Base-by-base conservation (phyloP, 805 yeast species). In the Kuraishia ogatae region DNA sequence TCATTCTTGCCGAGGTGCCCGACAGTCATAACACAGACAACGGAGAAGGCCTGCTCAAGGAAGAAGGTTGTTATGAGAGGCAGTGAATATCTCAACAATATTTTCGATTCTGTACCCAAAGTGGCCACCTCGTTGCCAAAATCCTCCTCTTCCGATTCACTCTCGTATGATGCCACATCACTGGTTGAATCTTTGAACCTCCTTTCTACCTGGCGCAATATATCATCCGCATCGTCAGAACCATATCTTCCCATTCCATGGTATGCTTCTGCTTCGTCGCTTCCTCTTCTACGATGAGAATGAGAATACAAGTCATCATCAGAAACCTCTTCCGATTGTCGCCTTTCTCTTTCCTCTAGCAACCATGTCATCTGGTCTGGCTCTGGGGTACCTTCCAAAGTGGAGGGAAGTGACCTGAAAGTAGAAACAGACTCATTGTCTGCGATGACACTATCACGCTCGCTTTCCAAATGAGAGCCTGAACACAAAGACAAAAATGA, bases 1-100 rank as follows among this genome's bases (percentile, higher is more conserved):
- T 85, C 90, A 15, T 77, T 75, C 53, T 80, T 82, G 4, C 94
- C 94, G 54, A 87, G 70, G 61, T 83, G 81, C 2, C 93, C 91
- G 0, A 91, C 97, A 20, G 84, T 78, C 58, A 90, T 81, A 20
- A 89, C 85, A 4, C 94, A 86, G 0, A 88, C 89, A 22, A 89
- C 82, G 1, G 91, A 80, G 55, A 89, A 76, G 1, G 89, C 83
- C 64, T 83, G 84, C 63, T 87, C 91, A 56, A 87, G 66, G 50
- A 87, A 69, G 62, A 87, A 87, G 1, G 92, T 86, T 50, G 83
- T 68, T 19, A 84, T 75, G 63, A 87, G 68, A 0, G 92, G 92
- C 10, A 73, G 55, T 0, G 84, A 78, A 62, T 73, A 78, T 48
- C 70, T 69, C 47, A 69, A 60, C 13, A 79, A 51, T 29, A 66